Percentiles rank a stretch among this genome's conserved stretches.
Conservation (phyloP, 768 basidiomycete species). For the Saitozyma podzolica region DNA sequence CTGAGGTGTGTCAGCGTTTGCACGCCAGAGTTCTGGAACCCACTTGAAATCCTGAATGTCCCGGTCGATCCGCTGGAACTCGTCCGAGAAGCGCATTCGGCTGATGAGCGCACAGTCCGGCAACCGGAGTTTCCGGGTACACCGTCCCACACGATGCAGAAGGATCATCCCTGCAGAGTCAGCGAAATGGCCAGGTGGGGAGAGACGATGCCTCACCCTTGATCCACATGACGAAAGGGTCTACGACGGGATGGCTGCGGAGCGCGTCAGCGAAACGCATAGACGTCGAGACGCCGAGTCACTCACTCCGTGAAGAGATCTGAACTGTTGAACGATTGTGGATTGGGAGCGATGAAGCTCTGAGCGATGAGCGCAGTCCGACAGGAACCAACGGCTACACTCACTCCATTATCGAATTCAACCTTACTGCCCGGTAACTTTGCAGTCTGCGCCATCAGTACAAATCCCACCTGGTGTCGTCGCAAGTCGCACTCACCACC, state of each 20-base stretch:
- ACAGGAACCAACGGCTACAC: not conserved
- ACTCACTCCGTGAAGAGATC: constrained; percentile 32
- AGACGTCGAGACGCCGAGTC: not conserved
- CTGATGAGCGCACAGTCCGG: constrained; percentile 3
- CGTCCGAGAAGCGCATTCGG: not conserved
- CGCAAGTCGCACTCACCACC: constrained; percentile 21
- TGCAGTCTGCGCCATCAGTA: constrained; percentile 14
- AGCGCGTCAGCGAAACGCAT: not conserved
- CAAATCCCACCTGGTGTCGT: constrained; percentile 9
- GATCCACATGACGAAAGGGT: constrained; percentile 23
- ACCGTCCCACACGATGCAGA: constrained; percentile 15
- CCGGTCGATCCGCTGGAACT: constrained; percentile 25
- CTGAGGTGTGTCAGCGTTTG: constrained; percentile 4
- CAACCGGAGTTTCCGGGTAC: constrained; percentile 14
- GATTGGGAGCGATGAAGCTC: constrained; percentile 17
- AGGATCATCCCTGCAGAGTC: constrained; percentile 26
- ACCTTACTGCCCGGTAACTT: constrained; percentile 22
- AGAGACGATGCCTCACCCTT: too few species aligned
- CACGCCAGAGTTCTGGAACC: constrained; percentile 4
- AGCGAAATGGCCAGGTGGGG: too few species aligned
- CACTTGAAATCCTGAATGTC: constrained; percentile 27
- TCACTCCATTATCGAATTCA: constrained; percentile 7
- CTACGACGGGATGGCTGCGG: constrained; percentile 32
- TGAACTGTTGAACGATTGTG: constrained; percentile 21
- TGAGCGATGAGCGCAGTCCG: too few species aligned